phyloP scores from a whole-genome alignment of 78 protist species.

The Dictyostelium capitatum region DNA sequence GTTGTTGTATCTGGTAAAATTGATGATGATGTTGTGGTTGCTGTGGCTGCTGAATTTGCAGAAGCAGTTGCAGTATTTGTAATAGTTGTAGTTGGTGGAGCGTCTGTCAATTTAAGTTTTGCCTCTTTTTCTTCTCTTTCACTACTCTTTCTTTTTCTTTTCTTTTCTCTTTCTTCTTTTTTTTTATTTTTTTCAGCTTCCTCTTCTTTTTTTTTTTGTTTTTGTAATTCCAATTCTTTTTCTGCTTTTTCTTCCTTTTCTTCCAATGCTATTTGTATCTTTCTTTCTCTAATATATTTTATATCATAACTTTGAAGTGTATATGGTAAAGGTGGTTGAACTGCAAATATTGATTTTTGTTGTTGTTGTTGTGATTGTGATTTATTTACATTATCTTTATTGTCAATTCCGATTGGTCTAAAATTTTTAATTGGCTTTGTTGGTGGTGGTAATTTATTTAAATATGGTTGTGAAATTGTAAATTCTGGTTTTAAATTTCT shows the following conservation, averaged over 20 bases:
- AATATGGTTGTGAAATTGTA: not conserved
- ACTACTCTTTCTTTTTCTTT: not conserved
- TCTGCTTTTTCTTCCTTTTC: not conserved
- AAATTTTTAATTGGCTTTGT: not conserved
- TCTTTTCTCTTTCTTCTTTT: not conserved
- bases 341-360: not conserved
- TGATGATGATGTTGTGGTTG: not conserved
- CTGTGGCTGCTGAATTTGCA: not conserved
- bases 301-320: not conserved
- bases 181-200: not conserved
- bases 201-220: not conserved
- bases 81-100: too few species aligned
- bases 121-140: not conserved
- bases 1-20: not conserved
- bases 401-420: not conserved
- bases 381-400: too few species aligned
- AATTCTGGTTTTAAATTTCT: not conserved
- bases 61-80: too few species aligned
- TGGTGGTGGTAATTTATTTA: not conserved
- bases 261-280: not conserved
- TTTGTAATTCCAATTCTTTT: not conserved
- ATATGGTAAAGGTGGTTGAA: conserved; percentile 16
- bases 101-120: not conserved
- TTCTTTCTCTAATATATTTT: not conserved
- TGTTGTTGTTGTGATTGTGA: not conserved